These are phyloP conservation scores for Beta lomatogona DNA, from an alignment of 179 eudicot genomes.

Conservation along the genomic window DNA sequence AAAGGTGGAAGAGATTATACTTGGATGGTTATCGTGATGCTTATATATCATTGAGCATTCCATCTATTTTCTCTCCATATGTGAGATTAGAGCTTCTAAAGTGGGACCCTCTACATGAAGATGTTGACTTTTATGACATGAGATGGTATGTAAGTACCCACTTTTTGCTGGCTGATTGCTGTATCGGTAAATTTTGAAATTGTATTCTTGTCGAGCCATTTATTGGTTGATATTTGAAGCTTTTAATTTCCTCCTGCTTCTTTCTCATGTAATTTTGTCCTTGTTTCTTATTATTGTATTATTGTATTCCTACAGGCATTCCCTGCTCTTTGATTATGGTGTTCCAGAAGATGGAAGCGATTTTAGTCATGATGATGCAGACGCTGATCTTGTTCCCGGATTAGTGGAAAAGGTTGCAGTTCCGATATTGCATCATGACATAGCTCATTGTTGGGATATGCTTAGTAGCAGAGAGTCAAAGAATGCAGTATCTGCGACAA, in stretches of 20 bases:
- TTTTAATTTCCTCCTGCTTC: background rate
- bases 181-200: slow-evolving; percentile 20
- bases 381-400: slow-evolving; percentile 84
- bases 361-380: slow-evolving; percentile 68
- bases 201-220: slow-evolving; percentile 8
- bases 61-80: slow-evolving; percentile 92
- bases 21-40: slow-evolving; percentile 78
- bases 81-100: slow-evolving; percentile 93
- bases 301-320: slow-evolving; percentile 58
- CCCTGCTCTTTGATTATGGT: slow-evolving; percentile 76
- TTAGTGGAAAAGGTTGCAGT: slow-evolving; percentile 92
- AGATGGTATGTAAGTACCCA: slow-evolving; percentile 70
- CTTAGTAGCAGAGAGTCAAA: slow-evolving; percentile 81
- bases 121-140: slow-evolving; percentile 78
- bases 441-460: slow-evolving; percentile 85
- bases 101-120: slow-evolving; percentile 96
- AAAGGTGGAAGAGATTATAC: slow-evolving; percentile 82
- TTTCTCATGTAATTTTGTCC: slow-evolving; percentile 11
- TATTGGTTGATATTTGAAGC: slow-evolving; percentile 1
- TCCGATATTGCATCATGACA: slow-evolving; percentile 79
- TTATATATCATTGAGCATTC: slow-evolving; percentile 78
- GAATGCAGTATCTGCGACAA: slow-evolving; percentile 75
- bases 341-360: slow-evolving; percentile 64
- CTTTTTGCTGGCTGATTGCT: slow-evolving; percentile 25
- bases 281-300: slow-evolving; percentile 16